Evolutionary conservation across 2,329 filamentous ascomycete genomes (phyloP).

Genomic region (Aurifilum marmelostoma): DNA sequence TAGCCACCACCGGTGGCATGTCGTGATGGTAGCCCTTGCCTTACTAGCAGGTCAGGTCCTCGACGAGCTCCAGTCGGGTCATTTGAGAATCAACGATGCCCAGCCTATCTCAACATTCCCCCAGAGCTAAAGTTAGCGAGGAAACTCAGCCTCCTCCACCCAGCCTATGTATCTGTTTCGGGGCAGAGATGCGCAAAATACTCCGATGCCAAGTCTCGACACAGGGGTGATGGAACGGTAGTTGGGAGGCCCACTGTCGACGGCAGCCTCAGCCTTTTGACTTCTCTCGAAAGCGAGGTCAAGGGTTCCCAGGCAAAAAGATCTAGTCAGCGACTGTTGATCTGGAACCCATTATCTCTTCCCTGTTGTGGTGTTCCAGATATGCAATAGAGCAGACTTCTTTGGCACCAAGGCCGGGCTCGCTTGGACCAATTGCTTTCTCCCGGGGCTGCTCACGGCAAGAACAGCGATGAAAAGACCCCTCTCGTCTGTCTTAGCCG

Average conservation of each 20-base stretch:
- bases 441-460: not conserved
- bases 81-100: not conserved
- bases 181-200: not conserved
- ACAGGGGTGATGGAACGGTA: not conserved
- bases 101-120: not conserved
- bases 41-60: not conserved
- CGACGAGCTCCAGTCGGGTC: not conserved
- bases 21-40: conserved; percentile 6
- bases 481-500: not conserved
- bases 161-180: not conserved
- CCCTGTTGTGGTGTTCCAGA: not conserved
- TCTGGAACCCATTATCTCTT: not conserved
- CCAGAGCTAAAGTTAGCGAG: not conserved
- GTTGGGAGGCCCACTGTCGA: not conserved
- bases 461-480: not conserved
- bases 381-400: not conserved
- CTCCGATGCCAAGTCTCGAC: conserved; percentile 1
- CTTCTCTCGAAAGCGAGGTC: not conserved
- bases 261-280: not conserved
- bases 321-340: not conserved
- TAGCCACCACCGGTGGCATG: conserved; percentile 5
- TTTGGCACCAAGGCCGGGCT: not conserved
- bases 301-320: not conserved
- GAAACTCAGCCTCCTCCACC: conserved; percentile 1
- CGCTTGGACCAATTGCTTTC: not conserved